phyloP scores from a whole-genome alignment of 345 rosid genomes.

The Capsella bursapastoris region DNA sequence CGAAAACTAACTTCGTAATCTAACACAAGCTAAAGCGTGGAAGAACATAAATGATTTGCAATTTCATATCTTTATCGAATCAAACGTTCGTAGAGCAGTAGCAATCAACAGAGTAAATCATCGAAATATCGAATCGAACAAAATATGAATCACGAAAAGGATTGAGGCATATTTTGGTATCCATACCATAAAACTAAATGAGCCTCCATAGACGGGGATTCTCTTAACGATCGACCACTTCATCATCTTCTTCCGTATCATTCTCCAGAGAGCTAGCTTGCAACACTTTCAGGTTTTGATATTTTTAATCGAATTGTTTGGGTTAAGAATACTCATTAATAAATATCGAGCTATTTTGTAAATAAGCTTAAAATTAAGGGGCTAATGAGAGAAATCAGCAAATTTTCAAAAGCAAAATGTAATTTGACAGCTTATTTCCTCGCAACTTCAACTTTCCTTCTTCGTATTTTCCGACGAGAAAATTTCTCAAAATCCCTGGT shows the following conservation, averaged over 20 bases:
- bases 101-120: conserved; percentile 19
- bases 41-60: neutral
- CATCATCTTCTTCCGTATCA: conserved; percentile 30
- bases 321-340: neutral
- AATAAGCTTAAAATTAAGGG: neutral
- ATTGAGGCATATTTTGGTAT: neutral
- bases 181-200: conserved; percentile 28
- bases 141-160: neutral
- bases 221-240: conserved; percentile 44
- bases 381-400: neutral
- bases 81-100: neutral
- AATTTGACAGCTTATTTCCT: conserved; percentile 9
- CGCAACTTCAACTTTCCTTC: conserved; percentile 37
- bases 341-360: neutral
- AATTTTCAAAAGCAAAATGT: conserved; percentile 6
- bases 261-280: conserved; percentile 21
- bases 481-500: conserved; percentile 20
- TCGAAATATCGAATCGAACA: conserved; percentile 27
- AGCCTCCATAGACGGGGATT: conserved; percentile 29
- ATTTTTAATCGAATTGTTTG: neutral
- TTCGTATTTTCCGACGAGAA: conserved; percentile 36
- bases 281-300: neutral
- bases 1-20: neutral
- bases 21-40: neutral
- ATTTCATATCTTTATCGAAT: conserved; percentile 1